Base-by-base conservation (phyloP, 2,329 filamentous ascomycete genomes). In the Stachybotrys chartarum region DNA sequence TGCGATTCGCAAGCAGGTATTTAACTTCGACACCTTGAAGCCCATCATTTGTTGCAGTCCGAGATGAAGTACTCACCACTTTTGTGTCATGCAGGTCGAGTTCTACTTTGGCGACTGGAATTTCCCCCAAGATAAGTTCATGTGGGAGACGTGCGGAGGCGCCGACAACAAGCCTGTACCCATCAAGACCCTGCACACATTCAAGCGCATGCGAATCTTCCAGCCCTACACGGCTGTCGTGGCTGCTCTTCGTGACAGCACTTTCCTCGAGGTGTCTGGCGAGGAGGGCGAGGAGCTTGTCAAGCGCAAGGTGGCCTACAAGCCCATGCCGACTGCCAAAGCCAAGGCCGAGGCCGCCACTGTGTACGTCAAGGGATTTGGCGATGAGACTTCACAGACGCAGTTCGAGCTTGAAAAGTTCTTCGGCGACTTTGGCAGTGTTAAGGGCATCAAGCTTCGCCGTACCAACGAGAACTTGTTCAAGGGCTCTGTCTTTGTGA, bases 181-280 rank as follows among this genome's bases (percentile, higher is more conserved):
- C 24, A 78, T 99, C 62, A 85, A 86, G 66, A 82, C 86, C 58
- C 84, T 99, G 61, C 84, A 86, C 78, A 85, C 78, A 53, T 99
- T 99, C 81, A 93, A 92, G 76, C 91, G 95, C 71, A 99, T 99
- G 95, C 87, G 85, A 62, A 88, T 87, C 65, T 99, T 97, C 82
- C 86, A 94, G 75, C 90, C 91, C 47, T 92, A 91, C 76, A 85
- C 83, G 55, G 87, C 88, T 55, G 83, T 99, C 48, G 86, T 97
- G 58, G 84, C 85, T 54, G 93, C 94, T 42, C 82, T 97, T 53
- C 88, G 87, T 71, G 83, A 88, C 24, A 94, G 90, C 75, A 79
- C 81, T 32, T 74, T 85, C 57, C 79, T 99, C 52, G 83, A 88
- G 7, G 73, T 97, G 54, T 80, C 83, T 55, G 90, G 94, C 54